Conservation (phyloP, 495 filamentous ascomycete species). For the Penicillium bialowiezense region DNA sequence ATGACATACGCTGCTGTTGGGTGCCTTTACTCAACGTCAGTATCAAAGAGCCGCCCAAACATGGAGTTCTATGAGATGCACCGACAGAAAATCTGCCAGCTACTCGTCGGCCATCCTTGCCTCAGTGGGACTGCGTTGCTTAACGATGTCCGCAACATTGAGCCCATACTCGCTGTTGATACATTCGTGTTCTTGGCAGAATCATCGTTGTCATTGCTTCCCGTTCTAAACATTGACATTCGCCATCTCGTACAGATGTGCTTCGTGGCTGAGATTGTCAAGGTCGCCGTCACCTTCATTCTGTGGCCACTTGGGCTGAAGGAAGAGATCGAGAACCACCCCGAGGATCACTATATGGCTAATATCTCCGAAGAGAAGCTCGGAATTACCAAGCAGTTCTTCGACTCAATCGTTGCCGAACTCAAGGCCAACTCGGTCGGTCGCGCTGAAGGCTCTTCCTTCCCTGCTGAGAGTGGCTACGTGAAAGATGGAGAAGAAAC, state of each 20-base stretch:
- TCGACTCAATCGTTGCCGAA: slow-evolving; percentile 40
- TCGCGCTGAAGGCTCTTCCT: slow-evolving; percentile 39
- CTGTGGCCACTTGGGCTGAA: slow-evolving; percentile 43
- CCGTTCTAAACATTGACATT: slow-evolving; percentile 70
- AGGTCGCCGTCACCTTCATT: slow-evolving; percentile 55
- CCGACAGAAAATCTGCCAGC: slow-evolving; percentile 69
- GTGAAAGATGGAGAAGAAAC: slow-evolving; percentile 44
- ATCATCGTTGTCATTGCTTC: slow-evolving; percentile 65
- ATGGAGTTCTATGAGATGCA: slow-evolving; percentile 68
- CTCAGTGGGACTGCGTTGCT: slow-evolving; percentile 33
- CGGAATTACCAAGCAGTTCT: slow-evolving; percentile 36
- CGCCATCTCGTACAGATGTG: slow-evolving; percentile 83
- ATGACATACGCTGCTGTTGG: slow-evolving; percentile 80
- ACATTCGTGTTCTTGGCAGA: slow-evolving; percentile 85
- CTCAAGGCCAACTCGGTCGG: slow-evolving; percentile 45
- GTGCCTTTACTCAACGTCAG: slow-evolving; percentile 51
- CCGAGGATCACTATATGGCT: slow-evolving; percentile 28
- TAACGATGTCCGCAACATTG: slow-evolving; percentile 48
- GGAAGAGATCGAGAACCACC: slow-evolving; percentile 35
- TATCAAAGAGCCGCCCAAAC: slow-evolving; percentile 55
- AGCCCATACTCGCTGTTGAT: slow-evolving; percentile 73
- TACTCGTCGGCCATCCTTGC: slow-evolving; percentile 63
- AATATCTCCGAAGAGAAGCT: slow-evolving; percentile 32
- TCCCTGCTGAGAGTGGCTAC: slow-evolving; percentile 42
- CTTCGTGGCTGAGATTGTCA: slow-evolving; percentile 87